Evolutionary conservation across 2,329 filamentous ascomycete species (phyloP).

Genomic region (Alternaria triticina): DNA sequence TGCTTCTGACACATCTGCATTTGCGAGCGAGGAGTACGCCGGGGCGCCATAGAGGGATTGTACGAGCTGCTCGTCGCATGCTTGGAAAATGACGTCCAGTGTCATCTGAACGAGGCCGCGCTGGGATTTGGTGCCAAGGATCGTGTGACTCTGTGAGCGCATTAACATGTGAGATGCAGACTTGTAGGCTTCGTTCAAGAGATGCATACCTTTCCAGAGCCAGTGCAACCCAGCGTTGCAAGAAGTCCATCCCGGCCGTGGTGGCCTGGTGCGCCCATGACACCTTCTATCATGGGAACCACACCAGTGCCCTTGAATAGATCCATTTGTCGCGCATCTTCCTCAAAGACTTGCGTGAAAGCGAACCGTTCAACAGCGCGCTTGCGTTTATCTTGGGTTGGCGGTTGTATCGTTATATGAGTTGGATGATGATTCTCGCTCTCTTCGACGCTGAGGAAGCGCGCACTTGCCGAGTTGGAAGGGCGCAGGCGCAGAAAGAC

Average conservation of each 20-base stretch:
- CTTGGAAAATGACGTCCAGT: constrained; percentile 87
- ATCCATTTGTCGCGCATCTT: constrained; percentile 82
- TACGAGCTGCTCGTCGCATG: constrained; percentile 74
- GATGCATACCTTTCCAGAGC: constrained; percentile 82
- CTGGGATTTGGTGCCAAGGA: constrained; percentile 84
- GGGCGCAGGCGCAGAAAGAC: constrained; percentile 82
- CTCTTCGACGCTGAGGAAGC: constrained; percentile 79
- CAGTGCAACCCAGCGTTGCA: constrained; percentile 91
- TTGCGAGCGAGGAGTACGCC: constrained; percentile 74
- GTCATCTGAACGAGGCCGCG: constrained; percentile 90
- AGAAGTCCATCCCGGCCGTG: constrained; percentile 88
- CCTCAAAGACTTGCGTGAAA: constrained; percentile 92
- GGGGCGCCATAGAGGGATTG: constrained; percentile 62
- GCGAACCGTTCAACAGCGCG: constrained; percentile 91
- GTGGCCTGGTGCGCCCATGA: constrained; percentile 73
- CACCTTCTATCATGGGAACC: constrained; percentile 77
- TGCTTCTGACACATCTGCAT: constrained; percentile 82
- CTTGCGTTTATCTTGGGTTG: constrained; percentile 81
- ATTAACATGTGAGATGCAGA: constrained; percentile 5
- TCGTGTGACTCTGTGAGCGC: constrained; percentile 82
- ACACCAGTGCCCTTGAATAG: constrained; percentile 83
- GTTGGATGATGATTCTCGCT: constrained; percentile 49
- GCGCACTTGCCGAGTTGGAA: constrained; percentile 48
- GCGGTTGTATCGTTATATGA: constrained; percentile 63
- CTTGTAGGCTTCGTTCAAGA: background rate